Evolutionary conservation across 257 asterid genomes (phyloP).

Genomic region (Asclepias syriaca): DNA sequence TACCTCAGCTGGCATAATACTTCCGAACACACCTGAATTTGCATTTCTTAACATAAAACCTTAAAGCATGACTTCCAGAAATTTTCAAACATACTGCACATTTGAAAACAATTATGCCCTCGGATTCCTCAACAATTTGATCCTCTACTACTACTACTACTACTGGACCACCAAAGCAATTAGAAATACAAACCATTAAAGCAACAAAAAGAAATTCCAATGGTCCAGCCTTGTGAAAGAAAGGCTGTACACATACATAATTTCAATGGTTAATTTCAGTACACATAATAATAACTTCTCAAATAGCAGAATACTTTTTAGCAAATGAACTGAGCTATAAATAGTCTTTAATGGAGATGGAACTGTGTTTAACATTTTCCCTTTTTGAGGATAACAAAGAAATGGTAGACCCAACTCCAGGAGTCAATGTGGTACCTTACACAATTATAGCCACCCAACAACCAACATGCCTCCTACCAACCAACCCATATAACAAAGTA

Average conservation of each 20-base stretch:
- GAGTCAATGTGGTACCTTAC: constrained; percentile 4
- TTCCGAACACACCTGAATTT: neutral
- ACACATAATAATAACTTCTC: neutral
- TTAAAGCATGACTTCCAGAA: neutral
- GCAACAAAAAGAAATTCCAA: too few relatives aligned
- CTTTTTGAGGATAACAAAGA: neutral
- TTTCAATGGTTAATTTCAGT: neutral
- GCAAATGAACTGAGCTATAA: neutral
- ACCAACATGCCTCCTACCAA: constrained; percentile 59
- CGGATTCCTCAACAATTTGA: neutral
- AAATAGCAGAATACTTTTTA: neutral
- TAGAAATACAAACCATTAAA: neutral
- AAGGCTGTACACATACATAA: too few relatives aligned
- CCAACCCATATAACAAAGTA: constrained; percentile 29
- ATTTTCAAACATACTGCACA: neutral
- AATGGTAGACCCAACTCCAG: constrained; percentile 9
- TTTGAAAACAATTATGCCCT: neutral
- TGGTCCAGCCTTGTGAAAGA: too few relatives aligned
- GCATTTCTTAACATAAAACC: neutral
- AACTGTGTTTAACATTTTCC: neutral
- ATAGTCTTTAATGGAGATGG: neutral
- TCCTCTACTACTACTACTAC: neutral
- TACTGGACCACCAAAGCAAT: constrained; percentile 1
- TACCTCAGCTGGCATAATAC: neutral
- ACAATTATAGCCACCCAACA: constrained; percentile 30